A percentile compares a stretch with the other conserved stretches of the same genome.
phyloP scores from a whole-genome alignment of 164 flowering plant genomes.

The Vitis riparia region DNA sequence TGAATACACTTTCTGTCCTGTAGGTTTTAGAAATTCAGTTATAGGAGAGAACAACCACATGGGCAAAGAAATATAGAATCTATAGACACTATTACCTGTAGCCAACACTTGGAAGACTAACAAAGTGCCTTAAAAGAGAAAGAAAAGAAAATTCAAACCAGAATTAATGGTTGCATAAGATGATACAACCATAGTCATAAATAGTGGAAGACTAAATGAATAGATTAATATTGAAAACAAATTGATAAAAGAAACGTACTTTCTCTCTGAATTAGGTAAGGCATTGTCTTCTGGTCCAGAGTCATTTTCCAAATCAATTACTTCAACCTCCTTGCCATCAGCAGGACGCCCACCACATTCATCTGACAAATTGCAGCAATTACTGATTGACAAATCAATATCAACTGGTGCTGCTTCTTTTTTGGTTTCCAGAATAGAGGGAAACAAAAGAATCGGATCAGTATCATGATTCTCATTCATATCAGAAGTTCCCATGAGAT shows the following conservation, averaged over 20 bases:
- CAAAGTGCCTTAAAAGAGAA: neutral
- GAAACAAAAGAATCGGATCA: constrained; percentile 31
- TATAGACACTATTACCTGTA: neutral
- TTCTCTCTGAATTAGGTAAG: constrained; percentile 27
- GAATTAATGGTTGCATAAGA: neutral
- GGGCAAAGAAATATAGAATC: constrained; percentile 4
- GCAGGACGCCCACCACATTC: constrained; percentile 30
- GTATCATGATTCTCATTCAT: constrained; percentile 44
- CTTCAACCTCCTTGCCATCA: constrained; percentile 51
- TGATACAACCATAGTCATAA: neutral
- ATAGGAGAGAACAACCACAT: constrained; percentile 10
- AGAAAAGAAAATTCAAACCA: constrained; percentile 1
- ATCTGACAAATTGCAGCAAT: constrained; percentile 29
- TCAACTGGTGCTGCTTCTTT: constrained; percentile 43
- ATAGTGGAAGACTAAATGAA: constrained; percentile 1
- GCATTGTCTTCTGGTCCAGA: constrained; percentile 43
- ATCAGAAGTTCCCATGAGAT: constrained; percentile 71
- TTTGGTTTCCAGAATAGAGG: constrained; percentile 36
- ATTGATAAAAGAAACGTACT: constrained; percentile 34
- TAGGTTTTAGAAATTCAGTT: constrained; percentile 4
- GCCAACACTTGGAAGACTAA: neutral
- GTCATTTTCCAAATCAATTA: constrained; percentile 67
- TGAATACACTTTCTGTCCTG: constrained; percentile 59
- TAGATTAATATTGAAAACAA: neutral
- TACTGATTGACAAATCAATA: constrained; percentile 59